These are phyloP conservation scores for Kingdonia uniflora DNA, from an alignment of 164 flowering plant genomes.

Conservation along the genomic window DNA sequence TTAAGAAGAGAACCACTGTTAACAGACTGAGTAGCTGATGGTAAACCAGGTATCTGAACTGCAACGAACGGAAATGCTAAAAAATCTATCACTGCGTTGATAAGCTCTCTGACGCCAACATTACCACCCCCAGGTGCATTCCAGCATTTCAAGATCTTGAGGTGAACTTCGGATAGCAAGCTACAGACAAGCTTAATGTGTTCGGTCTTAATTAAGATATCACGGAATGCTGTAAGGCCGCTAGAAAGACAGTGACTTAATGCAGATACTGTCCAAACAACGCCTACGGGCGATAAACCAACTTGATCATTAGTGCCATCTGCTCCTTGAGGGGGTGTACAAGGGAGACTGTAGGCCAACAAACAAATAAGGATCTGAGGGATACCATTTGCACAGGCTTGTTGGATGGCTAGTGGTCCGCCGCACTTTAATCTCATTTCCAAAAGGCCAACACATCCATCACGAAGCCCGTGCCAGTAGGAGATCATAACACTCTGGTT, in stretches of 20 bases:
- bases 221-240: slow-evolving; percentile 60
- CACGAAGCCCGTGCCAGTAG: slow-evolving; percentile 76
- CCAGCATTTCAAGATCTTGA: slow-evolving; percentile 70
- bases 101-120: slow-evolving; percentile 56
- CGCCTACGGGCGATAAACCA: slow-evolving; percentile 77
- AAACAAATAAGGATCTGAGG: slow-evolving; percentile 65
- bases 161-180: slow-evolving; percentile 61
- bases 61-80: slow-evolving; percentile 96
- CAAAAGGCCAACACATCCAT: slow-evolving; percentile 84
- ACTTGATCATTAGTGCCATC: slow-evolving; percentile 28
- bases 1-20: slow-evolving; percentile 84
- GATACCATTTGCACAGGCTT: slow-evolving; percentile 71
- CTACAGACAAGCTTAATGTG: slow-evolving; percentile 45
- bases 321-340: slow-evolving; percentile 18
- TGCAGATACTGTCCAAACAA: slow-evolving; percentile 77
- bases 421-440: slow-evolving; percentile 76
- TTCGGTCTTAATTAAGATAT: slow-evolving; percentile 55
- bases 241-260: slow-evolving; percentile 78
- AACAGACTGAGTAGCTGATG: slow-evolving; percentile 80
- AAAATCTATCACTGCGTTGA: slow-evolving; percentile 71
- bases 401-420: slow-evolving; percentile 81
- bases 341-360: slow-evolving; percentile 26
- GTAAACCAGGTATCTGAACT: slow-evolving; percentile 61
- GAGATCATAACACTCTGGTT: slow-evolving; percentile 38
- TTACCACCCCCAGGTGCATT: slow-evolving; percentile 91